A percentile compares a stretch with the other conserved stretches of the same genome.
phyloP scores from a whole-genome alignment of 2,329 filamentous ascomycete species.

The Xylogone sp. region DNA sequence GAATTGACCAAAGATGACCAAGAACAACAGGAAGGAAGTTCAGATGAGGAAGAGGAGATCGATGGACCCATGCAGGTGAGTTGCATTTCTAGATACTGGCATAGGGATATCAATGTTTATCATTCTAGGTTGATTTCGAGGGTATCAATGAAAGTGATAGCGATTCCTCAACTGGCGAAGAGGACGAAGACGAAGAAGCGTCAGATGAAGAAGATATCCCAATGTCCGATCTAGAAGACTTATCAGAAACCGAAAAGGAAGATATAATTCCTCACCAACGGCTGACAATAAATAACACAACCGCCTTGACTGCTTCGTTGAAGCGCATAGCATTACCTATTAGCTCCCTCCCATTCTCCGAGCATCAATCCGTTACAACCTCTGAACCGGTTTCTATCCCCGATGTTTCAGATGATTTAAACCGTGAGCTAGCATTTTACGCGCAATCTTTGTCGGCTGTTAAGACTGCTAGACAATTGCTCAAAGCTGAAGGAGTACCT shows the following conservation, averaged over 20 bases:
- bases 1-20: constrained; percentile 16
- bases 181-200: constrained; percentile 47
- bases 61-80: constrained; percentile 19
- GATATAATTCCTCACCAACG: constrained; percentile 88
- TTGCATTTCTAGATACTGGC: constrained; percentile 4
- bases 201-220: constrained; percentile 84
- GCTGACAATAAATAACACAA: constrained; percentile 95
- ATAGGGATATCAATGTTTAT: constrained; percentile 13
- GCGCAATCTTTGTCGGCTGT: constrained; percentile 81
- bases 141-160: constrained; percentile 59
- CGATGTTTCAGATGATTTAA: constrained; percentile 87
- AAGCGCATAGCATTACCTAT: constrained; percentile 74
- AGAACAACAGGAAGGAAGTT: constrained; percentile 31
- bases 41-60: constrained; percentile 35
- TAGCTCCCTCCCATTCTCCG: constrained; percentile 70
- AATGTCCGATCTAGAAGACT: constrained; percentile 79
- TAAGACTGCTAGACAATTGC: constrained; percentile 63
- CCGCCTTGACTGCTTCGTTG: constrained; percentile 75
- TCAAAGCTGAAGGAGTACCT: constrained; percentile 77
- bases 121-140: constrained; percentile 43
- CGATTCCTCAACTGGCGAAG: constrained; percentile 48
- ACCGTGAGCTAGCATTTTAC: constrained; percentile 91
- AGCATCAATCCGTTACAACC: constrained; percentile 75
- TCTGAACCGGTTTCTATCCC: constrained; percentile 66
- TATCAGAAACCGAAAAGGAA: constrained; percentile 74